Base-by-base conservation (phyloP, 1,139 yeast genomes). In the Tardiomyces depauwii region DNA sequence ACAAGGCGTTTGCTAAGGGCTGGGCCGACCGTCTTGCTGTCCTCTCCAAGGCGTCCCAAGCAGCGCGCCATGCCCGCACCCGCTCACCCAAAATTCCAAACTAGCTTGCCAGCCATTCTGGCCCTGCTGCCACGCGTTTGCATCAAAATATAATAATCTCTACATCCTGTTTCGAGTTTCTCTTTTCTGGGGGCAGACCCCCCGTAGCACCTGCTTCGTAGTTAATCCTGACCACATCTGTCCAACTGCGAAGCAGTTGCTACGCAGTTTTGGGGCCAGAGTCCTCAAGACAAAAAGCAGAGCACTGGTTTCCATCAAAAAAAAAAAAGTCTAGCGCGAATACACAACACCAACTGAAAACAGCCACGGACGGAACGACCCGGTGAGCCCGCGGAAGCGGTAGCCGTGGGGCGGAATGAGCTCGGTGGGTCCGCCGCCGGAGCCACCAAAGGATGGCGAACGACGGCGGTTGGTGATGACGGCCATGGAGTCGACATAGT, bases 401-500 rank as follows among this genome's bases (percentile, higher is more conserved):
- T 66, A 72, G 0, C 81, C 83, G 1, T 63, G 58, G 0, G 95
- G 95, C 0, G 83, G 72, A 16, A 69, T 68, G 40, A 87, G 64
- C 21, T 74, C 71, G 32, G 79, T 76, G 27, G 72, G 61, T 2
- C 96, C 96, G 6, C 95, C 95, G 16, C 66, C 64, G 1, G 67
- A 61, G 19, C 95, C 95, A 1, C 87, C 87, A 33, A 66, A 69
- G 40, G 65, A 56, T 21, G 74, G 74, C 25, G 63, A 54, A 42
- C 62, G 56, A 25, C 61, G 51, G n/a, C 48, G 44, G 51, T 70
- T 75, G 18, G 94, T 77, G 7, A 76, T 61, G 33, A 82, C 62
- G 57, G 84, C 94, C 18, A 86, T 66, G 1, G 83, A 95, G 67
- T 91, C 97, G 14, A 91, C 70, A 96, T 97, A 91, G 1, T 75